phyloP scores from a whole-genome alignment of 768 basidiomycete genomes.

The Termitomyces sp. region DNA sequence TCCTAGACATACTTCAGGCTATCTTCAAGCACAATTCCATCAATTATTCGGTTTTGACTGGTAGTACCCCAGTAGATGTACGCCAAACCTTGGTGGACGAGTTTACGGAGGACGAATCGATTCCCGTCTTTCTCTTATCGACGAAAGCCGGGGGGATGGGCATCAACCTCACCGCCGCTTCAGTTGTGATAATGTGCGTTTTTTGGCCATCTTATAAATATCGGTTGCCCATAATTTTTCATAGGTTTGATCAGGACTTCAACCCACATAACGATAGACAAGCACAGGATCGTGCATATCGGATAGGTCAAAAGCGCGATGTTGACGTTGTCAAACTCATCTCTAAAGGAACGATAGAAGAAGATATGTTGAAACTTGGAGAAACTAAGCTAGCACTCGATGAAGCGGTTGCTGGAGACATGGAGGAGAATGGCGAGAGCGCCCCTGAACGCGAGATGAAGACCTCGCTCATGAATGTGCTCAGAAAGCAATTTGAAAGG shows the following conservation, averaged over 20 bases:
- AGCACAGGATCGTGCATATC: slow-evolving; percentile 95
- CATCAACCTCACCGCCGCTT: slow-evolving; percentile 94
- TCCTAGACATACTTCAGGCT: slow-evolving; percentile 88
- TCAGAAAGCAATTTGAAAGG: slow-evolving; percentile 78
- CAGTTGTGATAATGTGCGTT: slow-evolving; percentile 86
- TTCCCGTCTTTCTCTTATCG: slow-evolving; percentile 86
- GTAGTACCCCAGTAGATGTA: slow-evolving; percentile 90
- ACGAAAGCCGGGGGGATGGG: slow-evolving; percentile 96
- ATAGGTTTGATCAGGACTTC: slow-evolving; percentile 95
- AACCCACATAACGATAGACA: slow-evolving; percentile 98
- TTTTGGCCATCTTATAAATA: slow-evolving; percentile 2
- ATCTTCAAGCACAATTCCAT: slow-evolving; percentile 70
- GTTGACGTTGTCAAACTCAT: slow-evolving; percentile 96
- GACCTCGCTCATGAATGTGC: slow-evolving; percentile 77
- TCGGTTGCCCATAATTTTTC: slow-evolving; percentile 5
- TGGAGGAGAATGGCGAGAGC: slow-evolving; percentile 57
- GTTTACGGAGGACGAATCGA: slow-evolving; percentile 84
- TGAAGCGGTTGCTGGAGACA: slow-evolving; percentile 87
- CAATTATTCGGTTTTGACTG: slow-evolving; percentile 83
- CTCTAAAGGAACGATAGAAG: slow-evolving; percentile 89
- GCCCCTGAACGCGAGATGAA: slow-evolving; percentile 80
- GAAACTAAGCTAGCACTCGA: slow-evolving; percentile 90
- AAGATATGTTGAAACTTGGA: slow-evolving; percentile 90
- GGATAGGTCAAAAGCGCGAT: slow-evolving; percentile 92
- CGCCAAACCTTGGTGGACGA: slow-evolving; percentile 94